Percentiles rank a stretch among this genome's conserved stretches.
Evolutionary conservation across 108 stramenopile species (phyloP).

Genomic region (Skeletonema costatum): DNA sequence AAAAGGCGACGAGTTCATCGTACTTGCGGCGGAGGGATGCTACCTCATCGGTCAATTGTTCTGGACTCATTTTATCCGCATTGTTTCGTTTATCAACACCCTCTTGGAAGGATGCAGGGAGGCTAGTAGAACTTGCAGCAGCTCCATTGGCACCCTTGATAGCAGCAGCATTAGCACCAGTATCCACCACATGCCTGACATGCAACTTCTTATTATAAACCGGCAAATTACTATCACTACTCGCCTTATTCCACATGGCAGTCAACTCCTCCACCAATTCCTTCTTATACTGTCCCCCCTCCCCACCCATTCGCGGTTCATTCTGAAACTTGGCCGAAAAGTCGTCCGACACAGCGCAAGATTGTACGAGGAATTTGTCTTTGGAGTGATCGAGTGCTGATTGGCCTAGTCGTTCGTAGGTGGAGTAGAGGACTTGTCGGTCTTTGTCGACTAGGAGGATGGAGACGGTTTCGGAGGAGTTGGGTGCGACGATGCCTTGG

Average conservation of each 20-base stretch:
- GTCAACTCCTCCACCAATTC: constrained; percentile 79
- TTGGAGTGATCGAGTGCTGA: constrained; percentile 90
- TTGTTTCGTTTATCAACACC: constrained; percentile 34
- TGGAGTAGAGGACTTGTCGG: constrained; percentile 77
- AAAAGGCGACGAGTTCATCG: constrained; percentile 91
- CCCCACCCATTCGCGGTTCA: constrained; percentile 14
- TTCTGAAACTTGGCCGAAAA: constrained; percentile 49
- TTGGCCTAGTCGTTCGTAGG: constrained; percentile 88
- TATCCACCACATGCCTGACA: constrained; percentile 70
- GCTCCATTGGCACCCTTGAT: not conserved
- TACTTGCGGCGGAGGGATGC: constrained; percentile 87
- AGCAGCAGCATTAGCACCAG: not conserved
- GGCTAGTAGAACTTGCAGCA: not conserved
- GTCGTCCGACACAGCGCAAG: constrained; percentile 55
- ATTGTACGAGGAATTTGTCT: constrained; percentile 92
- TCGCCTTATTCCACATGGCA: constrained; percentile 80
- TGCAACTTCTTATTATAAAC: constrained; percentile 86
- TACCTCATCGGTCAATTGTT: constrained; percentile 77
- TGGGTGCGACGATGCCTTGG: constrained; percentile 86
- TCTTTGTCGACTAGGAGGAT: constrained; percentile 92
- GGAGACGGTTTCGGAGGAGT: constrained; percentile 69
- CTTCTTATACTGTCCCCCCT: constrained; percentile 40
- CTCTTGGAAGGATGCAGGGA: constrained; percentile 8
- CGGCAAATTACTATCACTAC: constrained; percentile 22
- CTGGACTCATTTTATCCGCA: constrained; percentile 71